A percentile compares a stretch with the other conserved stretches of the same genome.
Conservation (phyloP, 495 filamentous ascomycete genomes). For the Penicillium malachiteum region DNA sequence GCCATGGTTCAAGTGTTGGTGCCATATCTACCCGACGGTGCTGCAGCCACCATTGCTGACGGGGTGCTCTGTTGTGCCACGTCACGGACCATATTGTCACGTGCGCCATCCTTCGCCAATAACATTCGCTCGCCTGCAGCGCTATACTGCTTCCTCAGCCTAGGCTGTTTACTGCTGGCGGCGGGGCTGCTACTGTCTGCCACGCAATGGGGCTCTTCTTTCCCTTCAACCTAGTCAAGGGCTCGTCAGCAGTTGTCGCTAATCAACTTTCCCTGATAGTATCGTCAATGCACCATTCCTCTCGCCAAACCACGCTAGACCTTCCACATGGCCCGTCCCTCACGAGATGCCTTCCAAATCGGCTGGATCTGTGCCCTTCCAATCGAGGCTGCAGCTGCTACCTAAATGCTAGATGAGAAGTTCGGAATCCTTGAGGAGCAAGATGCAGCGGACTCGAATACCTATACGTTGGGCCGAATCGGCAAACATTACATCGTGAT, state of each 20-base stretch:
- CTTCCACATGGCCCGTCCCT: constrained; percentile 6
- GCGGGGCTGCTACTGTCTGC: background rate
- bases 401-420: constrained; percentile 46
- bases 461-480: constrained; percentile 42
- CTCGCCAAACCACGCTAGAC: background rate
- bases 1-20: constrained; percentile 5
- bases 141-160: background rate
- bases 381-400: constrained; percentile 42
- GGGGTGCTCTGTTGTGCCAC: constrained; percentile 1
- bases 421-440: constrained; percentile 27
- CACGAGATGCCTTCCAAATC: no score
- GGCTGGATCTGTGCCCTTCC: constrained; percentile 11
- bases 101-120: constrained; percentile 1
- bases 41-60: background rate
- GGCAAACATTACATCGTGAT: constrained; percentile 45
- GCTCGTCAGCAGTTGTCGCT: background rate
- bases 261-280: background rate
- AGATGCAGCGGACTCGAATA: constrained; percentile 28
- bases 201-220: constrained; percentile 1
- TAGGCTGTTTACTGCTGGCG: background rate
- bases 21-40: constrained; percentile 8
- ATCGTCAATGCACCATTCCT: constrained; percentile 12
- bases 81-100: constrained; percentile 1
- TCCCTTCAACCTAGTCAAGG: background rate
- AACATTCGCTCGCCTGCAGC: background rate